Evolutionary conservation across 1,139 yeast genomes (phyloP), one percentile per base, ranked within the genome.

Genomic region (Pichia sp.): DNA sequence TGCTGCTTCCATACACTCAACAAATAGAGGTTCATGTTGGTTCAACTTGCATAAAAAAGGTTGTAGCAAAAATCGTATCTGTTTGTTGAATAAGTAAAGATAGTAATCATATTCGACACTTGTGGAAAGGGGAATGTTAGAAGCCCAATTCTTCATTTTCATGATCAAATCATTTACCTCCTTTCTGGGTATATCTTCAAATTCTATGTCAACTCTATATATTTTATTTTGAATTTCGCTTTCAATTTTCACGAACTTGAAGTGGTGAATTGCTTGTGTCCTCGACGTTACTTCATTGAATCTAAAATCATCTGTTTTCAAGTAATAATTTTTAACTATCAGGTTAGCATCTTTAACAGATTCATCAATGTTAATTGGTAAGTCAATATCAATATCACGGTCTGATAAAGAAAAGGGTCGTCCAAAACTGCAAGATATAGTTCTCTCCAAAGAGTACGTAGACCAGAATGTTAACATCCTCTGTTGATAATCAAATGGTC

Each of bases 361-460:
- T 22, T 58, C 58, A 39, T 55, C 50, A 12, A 58, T 47, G 46
- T 57, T 53, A 10, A 55, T 41, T 4, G 61, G 61, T 21, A 56
- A 22, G 12, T 57, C 58, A n/a, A 52, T 48, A 37, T 57, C 59
- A 36, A 58, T 58, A 37, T 57, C 60, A 31, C 46, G 45, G 26
- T 58, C 61, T 34, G 47, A 47, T 13, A 58, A 18, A 2, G 60
- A 54, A 34, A 56, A 57, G 2, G 61, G 60, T 34, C 58, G 48
- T 13, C 60, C 61, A 44, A 57, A 54, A 39, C 58, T 57, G 10
- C 50, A 25, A 18, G 56, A 51, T 3, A 58, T 48, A 3, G 55
- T 49, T 28, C 60, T 50, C 23, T 58, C 61, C 40, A 58, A 41
- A 2, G 58, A 51, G 40, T 56, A 58, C 5, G 52, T 26, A 8